Evolutionary conservation across 2,329 filamentous ascomycete genomes (phyloP), one percentile per base, ranked within the genome.

Genomic region (Aureobasidium subglaciale): DNA sequence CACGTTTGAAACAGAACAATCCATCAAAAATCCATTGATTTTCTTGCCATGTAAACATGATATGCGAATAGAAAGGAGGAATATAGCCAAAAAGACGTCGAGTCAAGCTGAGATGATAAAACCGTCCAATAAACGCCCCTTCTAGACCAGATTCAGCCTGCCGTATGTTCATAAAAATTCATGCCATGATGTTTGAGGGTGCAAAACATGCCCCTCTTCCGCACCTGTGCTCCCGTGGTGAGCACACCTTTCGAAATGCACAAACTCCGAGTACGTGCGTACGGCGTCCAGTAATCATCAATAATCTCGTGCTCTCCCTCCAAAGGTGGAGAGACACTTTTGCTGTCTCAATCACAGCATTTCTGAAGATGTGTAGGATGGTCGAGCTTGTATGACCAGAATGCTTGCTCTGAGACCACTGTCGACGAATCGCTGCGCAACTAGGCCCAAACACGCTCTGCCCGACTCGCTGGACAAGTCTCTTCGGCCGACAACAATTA

Each of bases 401-500:
- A 90, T 71, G 67, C 86, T 89, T 0, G 84, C 82, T 60, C 77
- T 79, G n/a, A 87, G 69, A 11, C 77, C 79, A 41, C 75, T 75
- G 50, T 76, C 76, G 40, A 83, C 77, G n/a, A 86, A 69, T 56
- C 77, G 75, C 66, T 84, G 79, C 9, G 80, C 82, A 27, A 84
- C 72, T n/a, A 74, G 70, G 9, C 85, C 84, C 30, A 87, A 64
- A 24, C 80, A 81, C 65, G 71, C 76, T 49, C 69, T 71, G 18
- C 63, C 65, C 5, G 65, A 69, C 2, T 68, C 66, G 30, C 68
- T 65, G 59, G 64, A 71, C 22, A 71, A 65, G 59, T 78, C 50
- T 3, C 63, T 71, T 32, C 85, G 75, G 0, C 86, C 87, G 11
- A 89, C 71, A 1, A 91, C 75, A 15, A 91, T 74, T 20, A 91